Base-by-base conservation (phyloP, 768 basidiomycete genomes). In the Serendipita sp. region DNA sequence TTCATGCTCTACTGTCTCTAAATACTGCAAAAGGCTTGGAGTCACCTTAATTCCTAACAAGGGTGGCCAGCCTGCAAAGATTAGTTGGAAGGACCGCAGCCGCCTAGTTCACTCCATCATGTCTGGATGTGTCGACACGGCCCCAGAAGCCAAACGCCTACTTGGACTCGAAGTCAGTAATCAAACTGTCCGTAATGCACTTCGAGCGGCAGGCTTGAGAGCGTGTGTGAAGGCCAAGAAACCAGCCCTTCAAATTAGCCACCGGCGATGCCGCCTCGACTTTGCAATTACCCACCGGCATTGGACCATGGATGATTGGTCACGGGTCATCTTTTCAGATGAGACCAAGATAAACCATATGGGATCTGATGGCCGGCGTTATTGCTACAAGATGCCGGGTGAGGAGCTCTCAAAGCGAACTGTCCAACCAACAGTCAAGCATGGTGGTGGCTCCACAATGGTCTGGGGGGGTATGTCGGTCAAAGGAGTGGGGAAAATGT, bases 381-480 rank as follows among this genome's bases (percentile, higher is more conserved):
- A 35, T 15, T 7, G 4, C 3, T 65, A 35, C 18, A 51, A 54
- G 35, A 38, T 5, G 34, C 18, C 23, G 56, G 64, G 64, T 3
- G 64, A 65, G 51, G 46, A 18, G 13, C 51, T 54, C 11, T 5
- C 7, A 23, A 18, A 15, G 2, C 28, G 51, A 4, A 8, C n/a
- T 23, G 64, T 65, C 2, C 2, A 51, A 11, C 3, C 2, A 3
- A 60, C 63, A 15, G 58, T 66, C 11, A 66, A 66, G 46, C 44
- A 44, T 63, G 65, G 65, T 1, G 65, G 65, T 3, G 64, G 66
- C 3, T 51, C 48, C 3, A 44, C 65, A 3, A 67, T 67, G 64
- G 54, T 67, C n/a, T 67, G 66, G 66, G 66, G 66, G 3, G 65
- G 64, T 36, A 65, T 65, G n/a, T 47, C 56, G 30, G 3, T 16